Evolutionary conservation across 2,329 filamentous ascomycete genomes (phyloP), one percentile per base, ranked within the genome.

Genomic region (Neoscytalidium dimidiatum): DNA sequence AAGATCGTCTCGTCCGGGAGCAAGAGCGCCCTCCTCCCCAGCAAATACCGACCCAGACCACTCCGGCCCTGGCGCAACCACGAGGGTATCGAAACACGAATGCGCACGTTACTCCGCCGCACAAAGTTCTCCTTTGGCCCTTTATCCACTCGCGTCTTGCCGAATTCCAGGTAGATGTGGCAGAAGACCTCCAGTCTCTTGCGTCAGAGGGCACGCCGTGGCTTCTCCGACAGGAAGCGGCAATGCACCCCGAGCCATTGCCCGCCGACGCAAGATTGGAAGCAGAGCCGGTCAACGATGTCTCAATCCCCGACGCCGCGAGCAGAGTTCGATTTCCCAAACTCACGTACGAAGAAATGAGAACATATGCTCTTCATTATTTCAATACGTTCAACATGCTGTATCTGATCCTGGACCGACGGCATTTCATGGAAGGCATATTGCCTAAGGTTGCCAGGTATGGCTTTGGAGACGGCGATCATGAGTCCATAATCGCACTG

Each of bases 401-500:
- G 19, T 66, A 64, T 41, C 58, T 64, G 43, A 49, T 67, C 31
- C 44, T 67, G 48, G 66, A 67, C 48, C 26, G 46, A 23, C 44
- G 21, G 19, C 35, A 49, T n/a, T 67, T 67, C 17, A 62, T 53
- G 29, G 51, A 62, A 4, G n/a, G 26, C 9, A 11, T 57, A 7
- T 28, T 66, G 33, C 65, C 60, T 14, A 48, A 41, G 3, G 78
- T 87, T 3, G 70, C 83, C 43, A 78, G 76, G 13, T 77, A 81
- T 52, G 82, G 83, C 0, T 85, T 87, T 67, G 78, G 81, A 67
- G 80, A 85, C 48, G 72, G 73, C n/a, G 81, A 82, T 60, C 75
- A 77, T 28, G 72, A 78, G 17, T 84, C 83, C 17, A 83, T 86
- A 4, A 78, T 88, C 49, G 83, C 83, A 1, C 79, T 86, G 9